phyloP scores from a whole-genome alignment of 2,329 filamentous ascomycete species.

The Colletotrichum somersetense region DNA sequence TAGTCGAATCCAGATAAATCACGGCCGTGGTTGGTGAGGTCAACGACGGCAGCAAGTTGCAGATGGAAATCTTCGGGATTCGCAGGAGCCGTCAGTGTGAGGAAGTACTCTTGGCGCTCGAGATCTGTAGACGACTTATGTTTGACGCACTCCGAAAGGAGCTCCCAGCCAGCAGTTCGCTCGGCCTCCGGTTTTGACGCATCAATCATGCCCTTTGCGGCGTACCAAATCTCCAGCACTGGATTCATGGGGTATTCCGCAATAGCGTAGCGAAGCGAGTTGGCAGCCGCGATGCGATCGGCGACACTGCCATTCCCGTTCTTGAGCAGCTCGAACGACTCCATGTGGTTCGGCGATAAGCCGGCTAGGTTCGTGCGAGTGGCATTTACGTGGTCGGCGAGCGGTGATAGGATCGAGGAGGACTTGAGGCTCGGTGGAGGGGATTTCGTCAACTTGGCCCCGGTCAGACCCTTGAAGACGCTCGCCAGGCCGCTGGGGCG shows the following conservation, averaged over 20 bases:
- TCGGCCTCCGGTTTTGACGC: conserved; percentile 64
- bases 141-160: conserved; percentile 75
- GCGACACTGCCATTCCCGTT: conserved; percentile 57
- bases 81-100: conserved; percentile 68
- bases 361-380: conserved; percentile 55
- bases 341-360: conserved; percentile 65
- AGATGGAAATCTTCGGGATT: conserved; percentile 74
- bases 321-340: conserved; percentile 67
- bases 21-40: conserved; percentile 72
- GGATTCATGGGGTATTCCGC: conserved; percentile 70
- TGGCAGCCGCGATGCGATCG: conserved; percentile 70
- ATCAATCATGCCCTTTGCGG: conserved; percentile 74
- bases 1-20: conserved; percentile 76
- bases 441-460: conserved; percentile 66
- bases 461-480: conserved; percentile 73
- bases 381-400: conserved; percentile 61
- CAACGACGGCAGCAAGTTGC: conserved; percentile 73
- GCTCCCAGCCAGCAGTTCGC: conserved; percentile 73
- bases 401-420: conserved; percentile 52
- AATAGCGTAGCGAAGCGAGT: conserved; percentile 67
- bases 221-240: conserved; percentile 74
- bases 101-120: conserved; percentile 75
- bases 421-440: conserved; percentile 59
- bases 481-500: conserved; percentile 69
- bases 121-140: conserved; percentile 73